These are phyloP conservation scores for Alternaria incomplexa DNA, from an alignment of 2,329 filamentous ascomycete genomes.

Conservation along the genomic window DNA sequence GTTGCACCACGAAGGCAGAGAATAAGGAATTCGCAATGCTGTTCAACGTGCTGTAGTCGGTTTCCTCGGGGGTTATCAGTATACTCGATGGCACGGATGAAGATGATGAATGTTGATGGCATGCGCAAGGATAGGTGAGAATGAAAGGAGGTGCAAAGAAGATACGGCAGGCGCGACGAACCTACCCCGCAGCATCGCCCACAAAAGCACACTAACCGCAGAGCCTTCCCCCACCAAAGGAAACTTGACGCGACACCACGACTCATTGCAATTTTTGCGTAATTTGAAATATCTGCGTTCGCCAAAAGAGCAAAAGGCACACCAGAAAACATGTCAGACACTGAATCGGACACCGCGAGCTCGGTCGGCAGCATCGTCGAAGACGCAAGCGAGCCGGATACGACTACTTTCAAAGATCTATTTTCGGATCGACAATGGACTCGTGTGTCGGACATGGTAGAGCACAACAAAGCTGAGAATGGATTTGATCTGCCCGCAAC, in stretches of 20 bases:
- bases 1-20: too few relatives aligned
- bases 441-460: conserved; percentile 34
- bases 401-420: conserved; percentile 44
- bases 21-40: too few relatives aligned
- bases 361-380: conserved; percentile 44
- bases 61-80: rapidly evolving
- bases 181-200: conserved; percentile 37
- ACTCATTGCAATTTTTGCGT: background rate
- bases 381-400: conserved; percentile 44
- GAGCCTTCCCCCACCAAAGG: conserved; percentile 25
- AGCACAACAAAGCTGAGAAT: conserved; percentile 36
- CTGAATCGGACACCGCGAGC: conserved; percentile 39
- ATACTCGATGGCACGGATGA: background rate
- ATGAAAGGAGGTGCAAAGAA: background rate
- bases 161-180: conserved; percentile 22
- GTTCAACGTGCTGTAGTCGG: too few relatives aligned
- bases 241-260: conserved; percentile 7
- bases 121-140: background rate
- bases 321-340: conserved; percentile 31
- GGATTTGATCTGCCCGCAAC: conserved; percentile 33
- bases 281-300: background rate
- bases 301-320: background rate
- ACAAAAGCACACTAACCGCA: conserved; percentile 36
- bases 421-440: conserved; percentile 43
- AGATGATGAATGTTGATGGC: background rate